Evolutionary conservation across 345 rosid genomes (phyloP).

Genomic region (Acer yangbiense): DNA sequence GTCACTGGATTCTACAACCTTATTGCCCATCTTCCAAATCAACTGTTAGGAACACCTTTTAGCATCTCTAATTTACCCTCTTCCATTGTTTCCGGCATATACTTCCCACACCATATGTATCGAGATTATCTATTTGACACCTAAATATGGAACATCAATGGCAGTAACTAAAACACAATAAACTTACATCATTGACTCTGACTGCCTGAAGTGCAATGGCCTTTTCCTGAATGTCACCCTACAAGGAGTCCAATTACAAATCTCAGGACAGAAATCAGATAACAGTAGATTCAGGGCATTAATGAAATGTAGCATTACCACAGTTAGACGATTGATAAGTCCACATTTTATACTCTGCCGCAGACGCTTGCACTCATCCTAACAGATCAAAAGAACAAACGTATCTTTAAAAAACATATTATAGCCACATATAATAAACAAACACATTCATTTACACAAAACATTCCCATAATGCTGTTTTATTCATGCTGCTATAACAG

Average conservation of each 20-base stretch:
- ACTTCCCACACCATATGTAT: background rate
- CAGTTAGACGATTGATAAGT: conserved; percentile 79
- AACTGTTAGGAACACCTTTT: background rate
- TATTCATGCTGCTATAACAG: background rate
- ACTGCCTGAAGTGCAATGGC: conserved; percentile 89
- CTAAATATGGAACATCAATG: background rate
- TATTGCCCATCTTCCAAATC: background rate
- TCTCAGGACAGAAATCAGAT: conserved; percentile 10
- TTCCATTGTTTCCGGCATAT: conserved; percentile 1
- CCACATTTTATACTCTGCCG: conserved; percentile 99
- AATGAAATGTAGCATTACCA: conserved; percentile 53
- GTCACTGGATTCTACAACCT: background rate
- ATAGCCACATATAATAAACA: background rate
- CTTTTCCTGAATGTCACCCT: conserved; percentile 96
- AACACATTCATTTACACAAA: background rate
- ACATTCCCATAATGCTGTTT: background rate
- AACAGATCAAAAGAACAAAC: conserved; percentile 26
- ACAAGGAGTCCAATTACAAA: conserved; percentile 27
- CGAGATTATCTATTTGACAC: background rate
- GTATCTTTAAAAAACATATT: conserved; percentile 11
- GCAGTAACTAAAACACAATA: background rate
- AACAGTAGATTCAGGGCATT: background rate
- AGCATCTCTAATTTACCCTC: background rate
- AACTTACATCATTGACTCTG: conserved; percentile 92
- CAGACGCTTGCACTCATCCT: conserved; percentile 99